Evolutionary conservation across 805 yeast species (phyloP), one percentile per base, ranked within the genome.

Genomic region (Myxozyma lipomycoides): DNA sequence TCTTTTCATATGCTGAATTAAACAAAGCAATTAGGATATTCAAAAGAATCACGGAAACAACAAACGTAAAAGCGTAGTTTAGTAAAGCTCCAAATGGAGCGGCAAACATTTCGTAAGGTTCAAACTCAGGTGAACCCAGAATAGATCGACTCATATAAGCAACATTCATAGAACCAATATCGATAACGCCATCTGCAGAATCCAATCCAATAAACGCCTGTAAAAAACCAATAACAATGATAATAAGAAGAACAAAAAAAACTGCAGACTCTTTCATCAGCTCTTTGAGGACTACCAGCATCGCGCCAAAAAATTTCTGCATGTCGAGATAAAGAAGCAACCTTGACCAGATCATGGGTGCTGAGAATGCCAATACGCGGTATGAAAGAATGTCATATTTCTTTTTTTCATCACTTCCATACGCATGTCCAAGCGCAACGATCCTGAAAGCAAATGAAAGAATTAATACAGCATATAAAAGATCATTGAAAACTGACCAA

Each of bases 121-220:
- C 78, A 62, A 86, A 86, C 50, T 82, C 81, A 1, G 93, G 84
- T 4, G 81, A 83, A 7, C 89, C 88, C 52, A 88, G 72, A 6
- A 89, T 79, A 0, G 93, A 84, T 52, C 83, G 78, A 38, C 84
- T 73, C 69, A 88, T 74, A 17, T 83, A 81, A 7, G 79, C 70
- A 40, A 86, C 67, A 45, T 86, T 81, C 30, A 78, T 72, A 19
- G 72, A 68, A 0, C 95, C 85, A 23, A 86, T 83, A 58, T 87
- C 93, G 51, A 84, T 73, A 55, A 78, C 79, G 58, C 96, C 95
- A 67, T 88, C 96, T 1, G 95, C 84, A 34, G 86, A 83, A 68
- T 88, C 96, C 48, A 88, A 72, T 10, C 95, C 96, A 30, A 88
- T 67, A 66, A 88, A 86, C 0, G 95, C 95, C 65, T 88, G 96